Percentiles rank a stretch among this genome's conserved stretches.
phyloP scores from a whole-genome alignment of 2,329 filamentous ascomycete genomes.

The Fusarium penzigii region DNA sequence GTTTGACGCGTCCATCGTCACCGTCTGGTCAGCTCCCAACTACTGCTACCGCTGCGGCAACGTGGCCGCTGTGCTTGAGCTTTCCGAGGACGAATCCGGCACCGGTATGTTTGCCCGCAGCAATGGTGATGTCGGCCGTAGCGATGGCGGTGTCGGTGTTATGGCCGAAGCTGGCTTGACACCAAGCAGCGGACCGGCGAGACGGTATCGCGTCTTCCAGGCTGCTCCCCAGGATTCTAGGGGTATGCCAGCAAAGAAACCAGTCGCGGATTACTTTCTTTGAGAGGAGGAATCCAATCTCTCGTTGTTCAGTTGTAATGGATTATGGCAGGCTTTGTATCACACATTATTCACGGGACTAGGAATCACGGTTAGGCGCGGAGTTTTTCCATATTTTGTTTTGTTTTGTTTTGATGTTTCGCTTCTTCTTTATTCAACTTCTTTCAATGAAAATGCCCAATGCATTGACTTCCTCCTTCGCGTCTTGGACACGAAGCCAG shows the following conservation, averaged over 20 bases:
- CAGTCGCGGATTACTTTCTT: conserved; percentile 95
- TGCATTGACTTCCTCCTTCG: conserved; percentile 1
- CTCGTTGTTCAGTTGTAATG: conserved; percentile 4
- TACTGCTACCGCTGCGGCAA: conserved; percentile 97
- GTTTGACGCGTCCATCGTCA: conserved; percentile 95
- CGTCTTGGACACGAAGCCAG: not conserved
- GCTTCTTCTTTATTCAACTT: too few relatives aligned
- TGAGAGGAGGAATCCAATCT: conserved; percentile 32
- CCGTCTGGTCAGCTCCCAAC: conserved; percentile 97
- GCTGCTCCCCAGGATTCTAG: conserved; percentile 93
- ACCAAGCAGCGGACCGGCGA: conserved; percentile 68
- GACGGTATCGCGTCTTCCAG: conserved; percentile 93
- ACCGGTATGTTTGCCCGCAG: conserved; percentile 68
- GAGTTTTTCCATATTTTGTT: conserved; percentile 26
- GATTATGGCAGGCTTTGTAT: conserved; percentile 17
- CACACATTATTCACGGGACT: conserved; percentile 15
- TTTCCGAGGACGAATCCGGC: conserved; percentile 84
- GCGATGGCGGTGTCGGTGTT: conserved; percentile 51
- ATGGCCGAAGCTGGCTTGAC: conserved; percentile 49
- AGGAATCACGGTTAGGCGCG: conserved; percentile 25
- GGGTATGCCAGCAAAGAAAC: conserved; percentile 99
- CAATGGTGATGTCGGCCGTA: conserved; percentile 68
- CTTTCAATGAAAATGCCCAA: not conserved
- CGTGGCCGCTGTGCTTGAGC: conserved; percentile 89
- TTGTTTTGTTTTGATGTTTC: not conserved